Evolutionary conservation across 768 basidiomycete species (phyloP).

Genomic region (Tulasnella sp.): DNA sequence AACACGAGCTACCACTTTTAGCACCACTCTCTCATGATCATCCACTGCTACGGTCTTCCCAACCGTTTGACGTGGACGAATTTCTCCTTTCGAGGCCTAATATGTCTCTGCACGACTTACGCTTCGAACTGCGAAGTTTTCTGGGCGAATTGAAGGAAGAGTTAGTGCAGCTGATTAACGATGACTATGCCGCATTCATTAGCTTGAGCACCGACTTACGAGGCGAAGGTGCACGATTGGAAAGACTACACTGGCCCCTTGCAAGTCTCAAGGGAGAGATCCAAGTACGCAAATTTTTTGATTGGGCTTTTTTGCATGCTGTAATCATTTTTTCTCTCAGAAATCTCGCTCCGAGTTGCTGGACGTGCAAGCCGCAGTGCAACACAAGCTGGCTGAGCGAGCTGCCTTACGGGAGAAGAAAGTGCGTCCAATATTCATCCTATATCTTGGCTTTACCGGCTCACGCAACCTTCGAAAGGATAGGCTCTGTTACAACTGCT

Average conservation of each 20-base stretch:
- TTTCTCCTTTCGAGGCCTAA: conserved; percentile 75
- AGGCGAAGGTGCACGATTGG: conserved; percentile 66
- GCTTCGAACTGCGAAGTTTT: conserved; percentile 78
- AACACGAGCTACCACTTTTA: conserved; percentile 27
- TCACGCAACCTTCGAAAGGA: conserved; percentile 12
- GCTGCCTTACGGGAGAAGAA: conserved; percentile 75
- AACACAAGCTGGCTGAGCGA: conserved; percentile 63
- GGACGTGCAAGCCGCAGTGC: conserved; percentile 55
- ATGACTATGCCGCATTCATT: conserved; percentile 97
- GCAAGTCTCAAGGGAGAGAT: conserved; percentile 49
- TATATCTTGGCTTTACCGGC: not conserved
- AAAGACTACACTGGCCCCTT: conserved; percentile 56
- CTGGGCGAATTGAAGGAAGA: conserved; percentile 77
- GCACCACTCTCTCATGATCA: conserved; percentile 70
- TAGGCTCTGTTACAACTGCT: conserved; percentile 77
- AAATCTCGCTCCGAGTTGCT: conserved; percentile 34
- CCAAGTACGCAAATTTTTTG: conserved; percentile 45
- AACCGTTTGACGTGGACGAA: conserved; percentile 64
- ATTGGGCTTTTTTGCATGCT: not conserved
- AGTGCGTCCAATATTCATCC: conserved; percentile 30
- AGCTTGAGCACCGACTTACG: conserved; percentile 84
- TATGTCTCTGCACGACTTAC: conserved; percentile 75
- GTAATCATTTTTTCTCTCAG: conserved; percentile 13
- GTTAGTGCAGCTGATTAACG: conserved; percentile 88
- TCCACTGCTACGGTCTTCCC: conserved; percentile 45